These are phyloP conservation scores for Phytophthora niederhauseri DNA, from an alignment of 352 stramenopile genomes.

Conservation along the genomic window DNA sequence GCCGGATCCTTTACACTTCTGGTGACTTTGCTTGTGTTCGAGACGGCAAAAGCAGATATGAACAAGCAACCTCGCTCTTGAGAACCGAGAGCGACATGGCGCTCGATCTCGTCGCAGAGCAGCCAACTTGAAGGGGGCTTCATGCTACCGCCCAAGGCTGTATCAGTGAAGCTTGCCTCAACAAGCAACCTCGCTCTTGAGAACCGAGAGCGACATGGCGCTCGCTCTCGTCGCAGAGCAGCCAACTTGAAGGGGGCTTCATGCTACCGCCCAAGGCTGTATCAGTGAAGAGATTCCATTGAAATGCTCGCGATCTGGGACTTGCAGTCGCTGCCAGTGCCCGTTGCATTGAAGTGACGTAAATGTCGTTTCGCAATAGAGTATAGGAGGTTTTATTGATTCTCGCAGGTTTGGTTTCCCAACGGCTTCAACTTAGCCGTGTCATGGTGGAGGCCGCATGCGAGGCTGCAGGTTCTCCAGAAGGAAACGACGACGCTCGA, in stretches of 20 bases:
- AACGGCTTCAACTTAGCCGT: constrained; percentile 34
- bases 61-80: background rate
- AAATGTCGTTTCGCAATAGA: constrained; percentile 29
- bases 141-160: no score
- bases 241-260: constrained; percentile 13
- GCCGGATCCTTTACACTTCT: background rate
- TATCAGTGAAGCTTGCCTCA: no score
- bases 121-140: constrained; percentile 15
- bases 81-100: constrained; percentile 19
- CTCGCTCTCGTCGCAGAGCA: constrained; percentile 14
- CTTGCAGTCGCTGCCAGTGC: background rate
- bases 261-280: background rate
- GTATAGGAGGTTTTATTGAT: constrained; percentile 14
- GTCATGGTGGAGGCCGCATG: constrained; percentile 8
- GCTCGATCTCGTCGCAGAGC: constrained; percentile 12
- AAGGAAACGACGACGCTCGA: constrained; percentile 27
- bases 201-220: constrained; percentile 20
- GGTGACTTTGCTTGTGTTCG: constrained; percentile 10
- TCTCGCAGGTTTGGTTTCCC: constrained; percentile 25
- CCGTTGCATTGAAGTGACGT: constrained; percentile 9
- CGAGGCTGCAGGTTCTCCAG: constrained; percentile 20
- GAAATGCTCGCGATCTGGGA: constrained; percentile 11
- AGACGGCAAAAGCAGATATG: constrained; percentile 36
- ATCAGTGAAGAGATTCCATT: constrained; percentile 21
- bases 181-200: background rate